Conservation (phyloP, 2,329 filamentous ascomycete genomes). For the Leptographium wingfieldii region DNA sequence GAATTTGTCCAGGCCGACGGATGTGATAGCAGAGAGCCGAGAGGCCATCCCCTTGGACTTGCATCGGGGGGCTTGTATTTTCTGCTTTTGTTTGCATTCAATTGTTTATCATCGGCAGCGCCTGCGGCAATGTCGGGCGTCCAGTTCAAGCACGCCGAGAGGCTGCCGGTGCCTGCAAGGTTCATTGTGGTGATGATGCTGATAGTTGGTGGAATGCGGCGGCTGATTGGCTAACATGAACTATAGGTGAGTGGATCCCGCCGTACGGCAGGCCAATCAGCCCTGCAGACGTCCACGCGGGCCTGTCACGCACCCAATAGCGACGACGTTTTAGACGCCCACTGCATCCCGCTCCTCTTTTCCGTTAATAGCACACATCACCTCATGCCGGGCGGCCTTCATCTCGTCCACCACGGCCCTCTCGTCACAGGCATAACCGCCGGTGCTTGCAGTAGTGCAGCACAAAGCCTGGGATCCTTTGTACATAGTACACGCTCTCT, state of each 20-base stretch:
- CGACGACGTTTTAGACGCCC: neutral
- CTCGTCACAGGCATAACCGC: neutral
- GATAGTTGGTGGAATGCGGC: neutral
- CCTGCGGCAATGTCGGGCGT: neutral
- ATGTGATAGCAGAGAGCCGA: neutral
- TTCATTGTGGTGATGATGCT: neutral
- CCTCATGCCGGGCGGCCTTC: neutral
- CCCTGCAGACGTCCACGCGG: neutral
- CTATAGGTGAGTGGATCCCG: neutral
- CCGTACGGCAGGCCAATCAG: neutral
- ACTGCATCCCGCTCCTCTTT: neutral
- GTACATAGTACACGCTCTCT: neutral
- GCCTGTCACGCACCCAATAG: neutral
- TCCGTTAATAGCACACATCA: neutral
- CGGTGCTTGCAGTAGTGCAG: constrained; percentile 1
- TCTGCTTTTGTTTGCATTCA: neutral
- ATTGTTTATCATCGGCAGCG: neutral
- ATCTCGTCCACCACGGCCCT: neutral
- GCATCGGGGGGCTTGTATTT: neutral
- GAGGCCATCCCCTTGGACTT: neutral
- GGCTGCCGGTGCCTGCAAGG: neutral
- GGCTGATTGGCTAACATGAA: neutral
- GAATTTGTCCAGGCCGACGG: neutral
- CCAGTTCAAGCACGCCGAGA: neutral
- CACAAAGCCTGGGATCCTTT: neutral